A percentile compares a stretch with the other conserved stretches of the same genome.
Conservation (phyloP, 2,329 filamentous ascomycete genomes). For the Ophiosphaerella herpotricha region DNA sequence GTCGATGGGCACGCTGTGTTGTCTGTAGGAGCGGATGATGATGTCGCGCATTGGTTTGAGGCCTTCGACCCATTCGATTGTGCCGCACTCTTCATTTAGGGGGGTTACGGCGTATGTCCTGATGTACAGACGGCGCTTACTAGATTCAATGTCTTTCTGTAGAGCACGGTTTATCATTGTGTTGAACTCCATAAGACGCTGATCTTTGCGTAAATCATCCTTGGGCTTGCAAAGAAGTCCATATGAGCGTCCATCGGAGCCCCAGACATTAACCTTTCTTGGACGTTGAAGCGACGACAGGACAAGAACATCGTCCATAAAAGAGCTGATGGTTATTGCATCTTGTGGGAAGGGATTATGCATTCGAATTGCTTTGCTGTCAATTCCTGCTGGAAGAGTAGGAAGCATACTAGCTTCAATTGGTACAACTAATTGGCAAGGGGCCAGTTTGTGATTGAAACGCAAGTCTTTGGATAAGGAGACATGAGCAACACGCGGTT, state of each 20-base stretch:
- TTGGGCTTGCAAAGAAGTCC: conserved; percentile 96
- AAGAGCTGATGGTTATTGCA: conserved; percentile 77
- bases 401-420: conserved; percentile 84
- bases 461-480: conserved; percentile 77
- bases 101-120: conserved; percentile 97
- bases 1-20: conserved; percentile 70
- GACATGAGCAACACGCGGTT: conserved; percentile 70
- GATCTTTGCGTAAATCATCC: conserved; percentile 95
- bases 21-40: conserved; percentile 75
- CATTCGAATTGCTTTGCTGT: conserved; percentile 67
- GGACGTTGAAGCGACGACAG: conserved; percentile 91
- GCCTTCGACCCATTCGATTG: conserved; percentile 98
- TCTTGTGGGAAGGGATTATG: conserved; percentile 89
- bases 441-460: conserved; percentile 82
- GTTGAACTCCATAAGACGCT: conserved; percentile 99
- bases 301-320: conserved; percentile 87
- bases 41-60: conserved; percentile 94
- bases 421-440: conserved; percentile 85
- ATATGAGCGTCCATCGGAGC: conserved; percentile 86
- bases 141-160: conserved; percentile 88
- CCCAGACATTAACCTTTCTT: conserved; percentile 83
- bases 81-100: conserved; percentile 94
- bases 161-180: conserved; percentile 95
- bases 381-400: conserved; percentile 73
- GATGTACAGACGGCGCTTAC: conserved; percentile 81